A percentile compares a stretch with the other conserved stretches of the same genome.
Evolutionary conservation across 805 yeast genomes (phyloP).

Genomic region (Monosporozyma unispora): DNA sequence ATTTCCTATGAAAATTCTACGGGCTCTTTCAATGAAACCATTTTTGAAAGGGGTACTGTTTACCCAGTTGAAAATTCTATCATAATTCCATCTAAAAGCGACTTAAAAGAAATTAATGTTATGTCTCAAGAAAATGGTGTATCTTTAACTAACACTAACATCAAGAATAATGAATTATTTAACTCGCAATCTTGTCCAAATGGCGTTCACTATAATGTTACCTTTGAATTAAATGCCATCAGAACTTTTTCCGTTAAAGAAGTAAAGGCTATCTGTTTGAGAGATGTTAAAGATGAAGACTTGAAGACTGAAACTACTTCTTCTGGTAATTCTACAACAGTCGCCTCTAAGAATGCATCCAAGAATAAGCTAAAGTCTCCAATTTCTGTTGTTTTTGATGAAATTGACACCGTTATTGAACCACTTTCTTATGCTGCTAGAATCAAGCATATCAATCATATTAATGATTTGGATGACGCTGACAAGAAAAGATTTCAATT

Average conservation of each 20-base stretch:
- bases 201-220: conserved; percentile 33
- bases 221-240: conserved; percentile 39
- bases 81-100: conserved; percentile 29
- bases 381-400: neutral
- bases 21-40: conserved; percentile 19
- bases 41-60: conserved; percentile 42
- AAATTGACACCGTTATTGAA: neutral
- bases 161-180: conserved; percentile 26
- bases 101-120: conserved; percentile 28
- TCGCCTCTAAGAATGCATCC: conserved; percentile 7
- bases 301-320: conserved; percentile 1
- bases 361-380: conserved; percentile 8
- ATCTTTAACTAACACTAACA: conserved; percentile 12
- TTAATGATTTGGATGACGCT: conserved; percentile 48
- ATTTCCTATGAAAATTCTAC: conserved; percentile 27
- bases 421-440: conserved; percentile 3
- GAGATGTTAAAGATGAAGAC: conserved; percentile 21
- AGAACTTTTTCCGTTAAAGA: conserved; percentile 41
- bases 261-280: conserved; percentile 39
- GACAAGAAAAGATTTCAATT: conserved; percentile 39
- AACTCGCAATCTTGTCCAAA: conserved; percentile 33
- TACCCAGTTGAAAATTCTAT: conserved; percentile 27
- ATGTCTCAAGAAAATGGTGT: conserved; percentile 25
- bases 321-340: conserved; percentile 6
- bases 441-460: conserved; percentile 26